A percentile compares a stretch with the other conserved stretches of the same genome.
Conservation (phyloP, 83 land plant genomes). For the Diphasiastrum complanatum region DNA sequence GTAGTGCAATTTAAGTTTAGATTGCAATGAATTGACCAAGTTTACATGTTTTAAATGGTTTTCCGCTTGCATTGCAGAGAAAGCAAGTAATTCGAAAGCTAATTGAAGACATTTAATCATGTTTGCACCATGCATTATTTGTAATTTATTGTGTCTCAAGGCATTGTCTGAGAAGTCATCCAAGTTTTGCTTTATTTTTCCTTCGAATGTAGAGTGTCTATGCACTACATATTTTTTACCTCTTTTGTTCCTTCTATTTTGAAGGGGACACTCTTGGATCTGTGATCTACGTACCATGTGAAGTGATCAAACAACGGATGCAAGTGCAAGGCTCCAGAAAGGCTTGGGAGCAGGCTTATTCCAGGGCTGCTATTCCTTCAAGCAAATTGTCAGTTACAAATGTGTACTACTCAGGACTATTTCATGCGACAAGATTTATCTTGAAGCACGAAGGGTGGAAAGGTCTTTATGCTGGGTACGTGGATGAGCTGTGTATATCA, state of each 20-base stretch:
- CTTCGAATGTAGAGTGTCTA: no score
- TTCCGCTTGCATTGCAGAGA: no score
- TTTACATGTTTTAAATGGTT: no score
- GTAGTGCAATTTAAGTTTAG: no score
- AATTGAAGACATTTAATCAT: no score
- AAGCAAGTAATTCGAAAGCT: no score
- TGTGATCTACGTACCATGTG: constrained; percentile 93
- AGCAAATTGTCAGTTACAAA: constrained; percentile 22
- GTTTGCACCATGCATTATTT: no score
- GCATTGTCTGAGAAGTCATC: no score
- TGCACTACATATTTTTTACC: no score
- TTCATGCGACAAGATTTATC: constrained; percentile 70
- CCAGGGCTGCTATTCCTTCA: constrained; percentile 21
- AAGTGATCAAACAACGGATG: constrained; percentile 94
- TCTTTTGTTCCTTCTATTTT: constrained; percentile 5
- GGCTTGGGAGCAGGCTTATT: constrained; percentile 44
- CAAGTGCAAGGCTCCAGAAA: constrained; percentile 82
- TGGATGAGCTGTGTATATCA: neutral
- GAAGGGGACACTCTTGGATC: constrained; percentile 94
- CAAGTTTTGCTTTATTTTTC: no score
- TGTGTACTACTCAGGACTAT: constrained; percentile 61
- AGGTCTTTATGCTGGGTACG: constrained; percentile 91
- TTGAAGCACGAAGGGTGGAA: constrained; percentile 55
- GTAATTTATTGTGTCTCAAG: no score
- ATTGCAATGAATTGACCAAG: no score